Base-by-base conservation (phyloP, 805 yeast species). In the Metschnikowia dekortorum region DNA sequence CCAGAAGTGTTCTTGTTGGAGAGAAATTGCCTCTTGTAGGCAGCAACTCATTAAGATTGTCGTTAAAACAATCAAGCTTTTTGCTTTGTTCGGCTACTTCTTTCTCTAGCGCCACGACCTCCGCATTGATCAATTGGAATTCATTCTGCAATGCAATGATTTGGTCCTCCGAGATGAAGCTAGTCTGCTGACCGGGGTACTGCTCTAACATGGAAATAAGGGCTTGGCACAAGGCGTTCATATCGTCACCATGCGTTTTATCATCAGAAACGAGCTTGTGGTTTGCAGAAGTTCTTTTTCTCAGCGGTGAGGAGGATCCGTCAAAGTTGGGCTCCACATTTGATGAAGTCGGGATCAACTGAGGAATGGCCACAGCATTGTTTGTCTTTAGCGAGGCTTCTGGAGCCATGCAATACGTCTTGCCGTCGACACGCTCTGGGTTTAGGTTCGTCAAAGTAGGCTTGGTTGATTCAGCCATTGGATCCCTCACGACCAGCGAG, bases 341-440 rank as follows among this genome's bases (percentile, higher is more conserved):
- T 35, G 46, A 34, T 16, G 32, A 16, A 13, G 46, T 16, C 9
- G 41, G 41, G 11, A 49, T 47, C 16, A 67, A 48, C 48, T 50
- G 54, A 2, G 73, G 73, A 14, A 66, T 51, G 31, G 48, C 44
- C 16, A 66, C 71, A n/a, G 70, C 70, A 1, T 65, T 54, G 54
- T 65, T 48, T 53, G 58, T 52, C 53, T 49, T 56, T 36, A 49
- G 74, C 53, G 57, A 66, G 45, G 61, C 65, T 50, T 66, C 76
- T 35, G 56, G 64, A 56, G 63, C 74, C 46, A 55, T 58, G 59
- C 55, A 69, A 14, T 60, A 60, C 49, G 60, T 53, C 45, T 74
- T 75, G 0, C 84, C 85, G 56, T 82, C 86, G 30, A 70, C 69
- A 26, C 87, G 61, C 46, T 71, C 77, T 1, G 57, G 58, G 8